Base-by-base conservation (phyloP, 352 stramenopile species). In the Globisporangium middletonii region DNA sequence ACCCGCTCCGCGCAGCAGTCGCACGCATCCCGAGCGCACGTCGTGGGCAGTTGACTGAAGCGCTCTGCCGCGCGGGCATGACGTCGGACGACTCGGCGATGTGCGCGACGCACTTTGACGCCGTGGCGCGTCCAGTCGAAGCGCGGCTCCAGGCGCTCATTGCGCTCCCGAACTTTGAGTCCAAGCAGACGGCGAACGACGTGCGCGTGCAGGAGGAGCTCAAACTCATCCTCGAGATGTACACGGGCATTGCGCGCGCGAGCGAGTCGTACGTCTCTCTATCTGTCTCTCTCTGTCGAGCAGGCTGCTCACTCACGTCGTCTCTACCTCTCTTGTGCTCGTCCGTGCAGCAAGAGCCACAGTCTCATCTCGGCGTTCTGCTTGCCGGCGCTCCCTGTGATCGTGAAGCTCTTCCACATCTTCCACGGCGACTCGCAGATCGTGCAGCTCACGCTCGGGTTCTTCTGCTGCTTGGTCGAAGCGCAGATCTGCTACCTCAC, bases 391-490 rank as follows among this genome's bases (percentile, higher is more conserved):
- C 55, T 94, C 4, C 77, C 84, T 15, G 73, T 90, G 33, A 74
- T 92, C 57, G 79, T 92, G 19, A 79, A 85, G 57, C 62, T 89
- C 23, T 87, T 93, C 57, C 67, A 90, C 58, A 59, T 89, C 4
- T 94, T 91, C 64, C 79, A 93, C 37, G 68, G 66, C 30, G 77
- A 92, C 48, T 62, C 76, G 3, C 77, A 91, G 59, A 76, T 93
- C 50, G 81, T 91, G 43, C 77, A 87, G 35, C 64, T 88, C 50
- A 84, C 72, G 5, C 66, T 94, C 30, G 78, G 64, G n/a, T 92
- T 92, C 59, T 90, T 89, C 58, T 91, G 83, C 28, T 52, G 82
- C 26, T 64, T 94, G 30, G 85, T 93, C 12, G 85, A 93, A 56
- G 83, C 82, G 4, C 83, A 94, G 53, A 72, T 94, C 54, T 87